Base-by-base conservation (phyloP, 768 basidiomycete genomes). In the Heimioporus sp. region DNA sequence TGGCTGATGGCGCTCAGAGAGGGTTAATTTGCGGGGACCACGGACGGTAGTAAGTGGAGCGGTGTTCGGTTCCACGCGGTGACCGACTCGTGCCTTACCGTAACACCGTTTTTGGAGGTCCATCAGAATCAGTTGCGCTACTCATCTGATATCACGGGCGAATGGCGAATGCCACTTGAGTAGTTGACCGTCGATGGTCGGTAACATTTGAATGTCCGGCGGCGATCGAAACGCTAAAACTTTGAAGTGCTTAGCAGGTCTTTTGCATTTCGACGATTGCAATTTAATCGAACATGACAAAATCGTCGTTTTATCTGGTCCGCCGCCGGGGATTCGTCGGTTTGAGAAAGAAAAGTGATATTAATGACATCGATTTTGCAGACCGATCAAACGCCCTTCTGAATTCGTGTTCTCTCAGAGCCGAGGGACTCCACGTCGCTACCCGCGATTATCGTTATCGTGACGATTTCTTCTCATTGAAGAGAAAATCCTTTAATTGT, bases 371-470 rank as follows among this genome's bases (percentile, higher is more conserved):
- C 19, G 39, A n/a, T 39, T 39, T 39, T 39, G 16, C n/a, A 20
- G 37, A 50, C 37, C 46, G 32, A 50, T 55, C 55, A 51, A 45
- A 24, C 21, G 43, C 19, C 34, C 24, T 24, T 24, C 24, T 24
- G 24, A 24, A 24, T 24, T 24, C 24, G 24, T 24, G 24, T 38
- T 17, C 7, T 16, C 7, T 16, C 37, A 51, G 24, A 55, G 49
- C 56, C 62, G 59, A 58, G 51, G 59, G 36, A 43, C 49, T 51
- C 36, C 39, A 59, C 24, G 24, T 24, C 24, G 5, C 50, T 21
- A 49, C 43, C 19, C 37, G 48, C 58, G 56, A 61, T 58, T 52
- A 65, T 58, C 56, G 45, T 58, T 53, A 39, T 42, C 53, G 45
- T 52, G 24, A 49, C 11, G 16, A 34, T 38, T 17, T 54, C 46